Conservation (phyloP, 441 rosid genomes). For the Macaranga tanarius region DNA sequence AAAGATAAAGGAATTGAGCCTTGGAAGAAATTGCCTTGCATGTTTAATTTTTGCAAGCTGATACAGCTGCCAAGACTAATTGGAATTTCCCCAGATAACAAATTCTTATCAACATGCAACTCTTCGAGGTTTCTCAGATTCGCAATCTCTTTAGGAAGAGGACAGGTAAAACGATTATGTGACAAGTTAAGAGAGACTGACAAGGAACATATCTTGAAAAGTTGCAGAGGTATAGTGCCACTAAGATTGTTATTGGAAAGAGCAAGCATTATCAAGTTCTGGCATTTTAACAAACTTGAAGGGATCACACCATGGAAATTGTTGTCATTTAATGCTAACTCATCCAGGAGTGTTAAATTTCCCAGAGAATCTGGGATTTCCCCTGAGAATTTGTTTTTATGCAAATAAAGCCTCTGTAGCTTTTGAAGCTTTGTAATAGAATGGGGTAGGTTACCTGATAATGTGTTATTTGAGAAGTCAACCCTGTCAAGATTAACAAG, state of each 20-base stretch:
- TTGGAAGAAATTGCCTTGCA: constrained; percentile 23
- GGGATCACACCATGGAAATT: constrained; percentile 38
- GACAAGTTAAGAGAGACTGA: constrained; percentile 17
- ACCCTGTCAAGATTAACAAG: constrained; percentile 24
- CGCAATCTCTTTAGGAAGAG: constrained; percentile 17
- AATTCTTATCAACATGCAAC: constrained; percentile 7
- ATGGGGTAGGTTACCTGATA: constrained; percentile 37
- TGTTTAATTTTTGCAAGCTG: constrained; percentile 7
- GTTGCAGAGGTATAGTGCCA: constrained; percentile 33
- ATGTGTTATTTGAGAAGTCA: constrained; percentile 8
- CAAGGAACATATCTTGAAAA: constrained; percentile 29
- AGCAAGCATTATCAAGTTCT: constrained; percentile 22
- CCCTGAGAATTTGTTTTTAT: constrained; percentile 27
- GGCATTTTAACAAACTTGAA: constrained; percentile 31
- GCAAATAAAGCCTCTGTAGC: constrained; percentile 8
- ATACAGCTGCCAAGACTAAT: constrained; percentile 19
- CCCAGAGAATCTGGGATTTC: constrained; percentile 41
- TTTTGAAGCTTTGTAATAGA: constrained; percentile 32
- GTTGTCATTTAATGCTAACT: constrained; percentile 16
- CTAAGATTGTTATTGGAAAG: constrained; percentile 30
- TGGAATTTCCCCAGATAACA: constrained; percentile 28
- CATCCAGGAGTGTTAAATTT: constrained; percentile 21
- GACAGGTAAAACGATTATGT: constrained; percentile 13
- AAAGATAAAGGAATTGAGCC: constrained; percentile 32
- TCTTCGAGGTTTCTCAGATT: not conserved